Percentiles rank a stretch among this genome's conserved stretches.
Evolutionary conservation across 768 basidiomycete species (phyloP).

Genomic region (Pulveroboletus frians): DNA sequence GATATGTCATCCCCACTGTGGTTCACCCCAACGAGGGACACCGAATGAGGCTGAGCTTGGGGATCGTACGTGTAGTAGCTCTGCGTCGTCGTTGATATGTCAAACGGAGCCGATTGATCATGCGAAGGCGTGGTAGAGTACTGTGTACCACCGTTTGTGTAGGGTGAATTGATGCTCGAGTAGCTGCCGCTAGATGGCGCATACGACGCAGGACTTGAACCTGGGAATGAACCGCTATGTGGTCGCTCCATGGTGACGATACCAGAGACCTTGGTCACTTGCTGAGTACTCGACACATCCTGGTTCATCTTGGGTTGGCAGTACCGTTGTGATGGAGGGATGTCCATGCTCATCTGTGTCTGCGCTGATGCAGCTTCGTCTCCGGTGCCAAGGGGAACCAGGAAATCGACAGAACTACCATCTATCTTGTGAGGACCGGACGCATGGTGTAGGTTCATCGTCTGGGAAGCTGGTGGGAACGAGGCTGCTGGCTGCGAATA

Average conservation of each 20-base stretch:
- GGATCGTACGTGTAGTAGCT: constrained; percentile 23
- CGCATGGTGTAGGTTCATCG: not conserved
- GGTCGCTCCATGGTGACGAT: constrained; percentile 20
- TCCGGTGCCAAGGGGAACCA: constrained; percentile 19
- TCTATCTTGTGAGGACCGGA: constrained; percentile 15
- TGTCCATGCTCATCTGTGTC: constrained; percentile 10
- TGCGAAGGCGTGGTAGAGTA: constrained; percentile 17
- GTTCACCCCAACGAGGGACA: constrained; percentile 18
- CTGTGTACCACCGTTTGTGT: constrained; percentile 16
- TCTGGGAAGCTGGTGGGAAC: constrained; percentile 8
- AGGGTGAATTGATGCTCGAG: constrained; percentile 24
- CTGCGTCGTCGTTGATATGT: constrained; percentile 15
- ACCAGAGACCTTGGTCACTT: constrained; percentile 4
- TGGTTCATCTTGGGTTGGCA: constrained; percentile 10
- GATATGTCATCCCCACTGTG: constrained; percentile 13
- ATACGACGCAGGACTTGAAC: constrained; percentile 24
- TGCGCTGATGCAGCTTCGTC: constrained; percentile 15
- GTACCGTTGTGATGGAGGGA: constrained; percentile 15
- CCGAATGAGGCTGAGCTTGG: constrained; percentile 9
- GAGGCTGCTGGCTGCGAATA: constrained; percentile 13
- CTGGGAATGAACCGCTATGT: constrained; percentile 15
- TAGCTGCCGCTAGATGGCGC: constrained; percentile 22
- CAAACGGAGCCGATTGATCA: constrained; percentile 21
- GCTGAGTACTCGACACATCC: constrained; percentile 6
- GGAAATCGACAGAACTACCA: constrained; percentile 17